Percentiles rank a stretch among this genome's conserved stretches.
phyloP scores from a whole-genome alignment of 2,329 filamentous ascomycete genomes.

The Diaporthe velutina region DNA sequence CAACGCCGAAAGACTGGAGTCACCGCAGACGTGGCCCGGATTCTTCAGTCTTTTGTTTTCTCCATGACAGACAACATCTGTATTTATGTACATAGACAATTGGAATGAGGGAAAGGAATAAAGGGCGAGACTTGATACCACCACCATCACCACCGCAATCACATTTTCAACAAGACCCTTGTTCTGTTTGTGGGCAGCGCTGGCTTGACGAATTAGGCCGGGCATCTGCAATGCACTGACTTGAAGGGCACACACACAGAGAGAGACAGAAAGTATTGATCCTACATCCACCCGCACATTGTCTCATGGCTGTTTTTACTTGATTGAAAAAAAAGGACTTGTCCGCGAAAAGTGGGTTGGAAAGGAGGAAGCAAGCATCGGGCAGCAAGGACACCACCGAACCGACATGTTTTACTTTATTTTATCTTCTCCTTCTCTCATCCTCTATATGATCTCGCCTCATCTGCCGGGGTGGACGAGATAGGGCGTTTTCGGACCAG shows the following conservation, averaged over 20 bases:
- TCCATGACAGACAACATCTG: constrained; percentile 31
- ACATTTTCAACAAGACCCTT: constrained; percentile 7
- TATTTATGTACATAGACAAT: constrained; percentile 39
- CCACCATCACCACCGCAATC: neutral
- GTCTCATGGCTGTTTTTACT: neutral
- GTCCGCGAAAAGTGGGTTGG: neutral
- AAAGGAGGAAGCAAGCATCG: neutral
- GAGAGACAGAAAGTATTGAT: neutral
- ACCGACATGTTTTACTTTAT: neutral
- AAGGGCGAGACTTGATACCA: constrained; percentile 33
- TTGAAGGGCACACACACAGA: neutral
- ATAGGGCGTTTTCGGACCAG: neutral
- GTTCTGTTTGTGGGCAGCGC: neutral
- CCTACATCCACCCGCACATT: neutral
- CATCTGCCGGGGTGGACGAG: neutral
- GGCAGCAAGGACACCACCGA: neutral
- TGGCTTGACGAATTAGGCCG: neutral
- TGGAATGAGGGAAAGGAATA: constrained; percentile 26
- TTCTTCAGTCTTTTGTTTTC: constrained; percentile 30
- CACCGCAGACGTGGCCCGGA: constrained; percentile 27
- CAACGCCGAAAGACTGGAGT: neutral
- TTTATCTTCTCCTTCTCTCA: neutral
- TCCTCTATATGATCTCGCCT: constrained; percentile 5
- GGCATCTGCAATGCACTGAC: neutral
- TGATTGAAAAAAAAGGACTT: neutral